Evolutionary conservation across 495 filamentous ascomycete species (phyloP), one percentile per base, ranked within the genome.

Genomic region (Trichoderma virens): DNA sequence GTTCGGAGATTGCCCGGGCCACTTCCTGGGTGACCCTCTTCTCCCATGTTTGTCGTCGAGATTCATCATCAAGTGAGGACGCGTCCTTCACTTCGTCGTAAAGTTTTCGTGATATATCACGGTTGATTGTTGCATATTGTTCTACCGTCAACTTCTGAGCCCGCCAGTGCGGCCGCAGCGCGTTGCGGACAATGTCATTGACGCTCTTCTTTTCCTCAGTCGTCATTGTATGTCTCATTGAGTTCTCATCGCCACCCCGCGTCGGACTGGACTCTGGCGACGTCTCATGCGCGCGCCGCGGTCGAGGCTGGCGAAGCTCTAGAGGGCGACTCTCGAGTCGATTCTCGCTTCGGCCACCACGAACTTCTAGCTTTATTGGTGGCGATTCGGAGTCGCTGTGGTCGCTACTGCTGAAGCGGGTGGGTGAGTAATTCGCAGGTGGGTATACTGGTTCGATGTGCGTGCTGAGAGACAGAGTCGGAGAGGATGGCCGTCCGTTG

Each of bases 101-200:
- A n/a, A 97, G 76, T 75, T 84, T 87, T 20, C 90, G 84, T 16
- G 89, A 94, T 30, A 96, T 85, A 39, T 85, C 87, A 56, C 91
- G 85, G 72, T 96, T 96, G 75, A 96, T 92, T 56, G 87, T 84
- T 5, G 88, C 92, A 75, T 90, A 97, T 72, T 96, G 88, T 45
- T 95, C 88, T 68, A 90, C 87, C 35, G 86, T 87, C 11, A 97
- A 77, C 54, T 85, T 78, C 63, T 85, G 85, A 14, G 85, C 83
- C 66, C 89, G 78, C 80, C 80, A 95, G 67, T 89, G 84, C 25
- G 92, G 90, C 62, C 88, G 89, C 25, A 97, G 79, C 0, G 87
- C 90, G 25, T 80, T 75, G 31, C 87, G 86, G 60, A 97, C 92
- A 76, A 96, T 89, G 64, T 83, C 85, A 70, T 89, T 91, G 59